These are phyloP conservation scores for Arabidopsis thaliana DNA, from an alignment of 345 rosid species.

Conservation along the genomic window DNA sequence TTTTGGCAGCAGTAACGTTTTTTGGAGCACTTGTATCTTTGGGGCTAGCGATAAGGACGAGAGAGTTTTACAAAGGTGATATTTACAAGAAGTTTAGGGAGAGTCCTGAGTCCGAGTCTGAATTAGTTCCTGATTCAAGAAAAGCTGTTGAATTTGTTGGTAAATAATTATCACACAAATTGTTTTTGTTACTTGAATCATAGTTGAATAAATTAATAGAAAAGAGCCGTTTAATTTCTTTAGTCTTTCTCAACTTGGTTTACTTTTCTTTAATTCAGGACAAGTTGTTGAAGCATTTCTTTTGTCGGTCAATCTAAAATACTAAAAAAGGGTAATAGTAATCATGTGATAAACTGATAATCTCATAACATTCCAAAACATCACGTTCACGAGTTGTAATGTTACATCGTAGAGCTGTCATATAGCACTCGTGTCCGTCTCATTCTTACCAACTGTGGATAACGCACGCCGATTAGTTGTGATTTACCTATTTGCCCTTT, in stretches of 20 bases:
- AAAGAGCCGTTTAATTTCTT: not conserved
- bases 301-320: conserved; percentile 25
- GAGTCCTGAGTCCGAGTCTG: conserved; percentile 33
- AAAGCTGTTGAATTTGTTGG: conserved; percentile 17
- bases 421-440: conserved; percentile 16
- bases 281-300: conserved; percentile 6
- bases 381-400: conserved; percentile 28
- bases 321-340: not conserved
- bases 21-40: conserved; percentile 69
- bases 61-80: conserved; percentile 76
- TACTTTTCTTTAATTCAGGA: not conserved
- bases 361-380: conserved; percentile 19
- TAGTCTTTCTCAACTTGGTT: conserved; percentile 1
- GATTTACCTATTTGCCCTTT: not conserved
- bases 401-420: conserved; percentile 29
- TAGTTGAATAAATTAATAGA: conserved; percentile 24
- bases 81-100: conserved; percentile 82
- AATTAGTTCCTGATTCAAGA: not conserved
- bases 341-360: conserved; percentile 36
- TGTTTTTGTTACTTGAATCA: not conserved
- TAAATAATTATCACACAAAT: not conserved
- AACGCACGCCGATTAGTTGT: not conserved
- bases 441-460: conserved; percentile 22
- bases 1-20: conserved; percentile 57
- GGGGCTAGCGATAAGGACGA: conserved; percentile 68